Percentiles rank a stretch among this genome's conserved stretches.
These are phyloP conservation scores for Schizopora paradoxa DNA, from an alignment of 1,284 basidiomycete genomes.

Conservation along the genomic window DNA sequence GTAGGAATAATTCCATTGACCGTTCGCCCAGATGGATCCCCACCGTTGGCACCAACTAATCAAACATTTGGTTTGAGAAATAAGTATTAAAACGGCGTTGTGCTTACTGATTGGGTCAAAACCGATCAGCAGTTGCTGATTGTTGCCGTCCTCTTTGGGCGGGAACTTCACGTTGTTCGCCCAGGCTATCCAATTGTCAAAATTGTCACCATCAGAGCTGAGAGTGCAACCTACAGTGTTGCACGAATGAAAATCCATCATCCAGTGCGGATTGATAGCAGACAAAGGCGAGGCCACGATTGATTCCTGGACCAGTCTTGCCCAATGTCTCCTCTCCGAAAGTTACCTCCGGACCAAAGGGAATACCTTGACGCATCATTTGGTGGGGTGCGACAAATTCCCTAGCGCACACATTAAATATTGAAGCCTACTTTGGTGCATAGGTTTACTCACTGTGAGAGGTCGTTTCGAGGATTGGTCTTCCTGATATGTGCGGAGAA, in stretches of 20 bases:
- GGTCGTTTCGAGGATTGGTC: conserved; percentile 45
- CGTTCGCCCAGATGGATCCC: too few relatives aligned
- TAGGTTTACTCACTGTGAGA: conserved; percentile 22
- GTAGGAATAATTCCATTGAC: too few relatives aligned
- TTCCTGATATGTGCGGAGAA: conserved; percentile 54
- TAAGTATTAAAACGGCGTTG: conserved; percentile 1
- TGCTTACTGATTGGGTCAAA: conserved; percentile 26
- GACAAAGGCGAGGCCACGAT: conserved; percentile 46
- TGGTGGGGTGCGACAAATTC: conserved; percentile 21
- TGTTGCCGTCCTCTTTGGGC: conserved; percentile 10
- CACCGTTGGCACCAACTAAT: conserved; percentile 47
- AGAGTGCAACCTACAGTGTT: conserved; percentile 22
- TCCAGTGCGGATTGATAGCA: conserved; percentile 43
- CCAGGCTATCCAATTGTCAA: conserved; percentile 24
- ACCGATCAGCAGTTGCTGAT: conserved; percentile 19
- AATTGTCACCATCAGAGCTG: too few relatives aligned
- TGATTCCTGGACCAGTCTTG: conserved; percentile 31
- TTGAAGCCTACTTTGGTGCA: conserved; percentile 11
- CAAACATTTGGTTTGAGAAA: neutral
- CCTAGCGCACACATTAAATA: neutral
- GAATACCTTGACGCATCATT: conserved; percentile 42
- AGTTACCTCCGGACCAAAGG: conserved; percentile 43
- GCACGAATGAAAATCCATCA: conserved; percentile 45
- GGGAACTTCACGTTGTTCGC: conserved; percentile 29
- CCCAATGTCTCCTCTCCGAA: conserved; percentile 29